These are phyloP conservation scores for Cornus florida DNA, from an alignment of 148 eudicot species.

Conservation along the genomic window DNA sequence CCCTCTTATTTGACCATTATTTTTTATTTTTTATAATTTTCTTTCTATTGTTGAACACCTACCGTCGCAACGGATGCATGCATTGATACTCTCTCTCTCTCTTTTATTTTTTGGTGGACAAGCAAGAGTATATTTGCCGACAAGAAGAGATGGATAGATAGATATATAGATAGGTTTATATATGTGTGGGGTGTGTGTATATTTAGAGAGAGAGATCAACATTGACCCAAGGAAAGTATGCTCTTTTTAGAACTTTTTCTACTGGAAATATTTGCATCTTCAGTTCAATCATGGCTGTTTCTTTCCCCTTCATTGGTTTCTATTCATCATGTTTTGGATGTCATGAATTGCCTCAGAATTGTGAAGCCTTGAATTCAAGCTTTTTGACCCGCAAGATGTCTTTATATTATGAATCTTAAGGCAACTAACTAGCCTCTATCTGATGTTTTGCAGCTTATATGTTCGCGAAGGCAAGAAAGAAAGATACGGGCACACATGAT, in stretches of 20 bases:
- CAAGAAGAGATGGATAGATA: background rate
- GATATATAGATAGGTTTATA: no score
- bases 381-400: background rate
- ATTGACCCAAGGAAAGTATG: background rate
- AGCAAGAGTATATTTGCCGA: background rate
- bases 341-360: background rate
- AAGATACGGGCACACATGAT: slow-evolving; percentile 31
- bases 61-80: background rate
- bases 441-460: slow-evolving; percentile 61
- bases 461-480: slow-evolving; percentile 58
- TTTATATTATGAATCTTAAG: background rate
- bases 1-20: background rate
- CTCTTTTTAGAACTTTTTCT: background rate
- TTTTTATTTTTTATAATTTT: background rate
- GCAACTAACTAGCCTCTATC: slow-evolving; percentile 1
- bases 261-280: background rate
- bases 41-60: background rate
- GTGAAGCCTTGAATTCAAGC: slow-evolving; percentile 7
- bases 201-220: background rate
- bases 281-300: background rate
- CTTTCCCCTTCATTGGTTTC: background rate
- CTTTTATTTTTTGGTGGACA: background rate
- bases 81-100: background rate
- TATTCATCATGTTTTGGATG: background rate
- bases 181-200: no score